Conservation (phyloP, 2,329 filamentous ascomycete species). For the Cladophialophora psammophila region DNA sequence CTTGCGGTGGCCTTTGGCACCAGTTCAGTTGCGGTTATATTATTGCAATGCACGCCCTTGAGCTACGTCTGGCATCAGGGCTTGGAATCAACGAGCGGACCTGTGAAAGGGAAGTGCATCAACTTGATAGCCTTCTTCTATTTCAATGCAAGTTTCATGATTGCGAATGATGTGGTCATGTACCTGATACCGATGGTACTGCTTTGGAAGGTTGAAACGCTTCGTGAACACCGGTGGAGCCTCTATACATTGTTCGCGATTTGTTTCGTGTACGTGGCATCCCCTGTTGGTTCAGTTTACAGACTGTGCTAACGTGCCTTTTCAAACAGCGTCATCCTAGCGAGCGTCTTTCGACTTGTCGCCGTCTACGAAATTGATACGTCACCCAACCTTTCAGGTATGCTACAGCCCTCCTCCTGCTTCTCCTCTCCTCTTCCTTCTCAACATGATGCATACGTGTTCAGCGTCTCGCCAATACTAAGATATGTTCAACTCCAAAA, state of each 20-base stretch:
- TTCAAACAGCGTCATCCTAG: slow-evolving; percentile 28
- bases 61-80: slow-evolving; percentile 20
- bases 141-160: slow-evolving; percentile 34
- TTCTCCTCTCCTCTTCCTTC: background rate
- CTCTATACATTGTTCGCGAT: slow-evolving; percentile 32
- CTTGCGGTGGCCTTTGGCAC: slow-evolving; percentile 29
- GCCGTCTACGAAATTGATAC: slow-evolving; percentile 27
- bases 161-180: slow-evolving; percentile 34
- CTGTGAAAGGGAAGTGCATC: slow-evolving; percentile 26
- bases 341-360: slow-evolving; percentile 33
- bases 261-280: slow-evolving; percentile 30
- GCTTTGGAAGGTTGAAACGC: slow-evolving; percentile 34
- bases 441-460: background rate
- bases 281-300: background rate
- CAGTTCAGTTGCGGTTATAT: slow-evolving; percentile 32
- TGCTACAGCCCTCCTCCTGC: background rate
- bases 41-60: slow-evolving; percentile 32
- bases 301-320: slow-evolving; percentile 5
- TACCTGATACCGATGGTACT: slow-evolving; percentile 33
- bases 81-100: slow-evolving; percentile 1
- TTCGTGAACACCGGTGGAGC: slow-evolving; percentile 29
- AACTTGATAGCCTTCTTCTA: slow-evolving; percentile 34
- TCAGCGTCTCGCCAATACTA: background rate
- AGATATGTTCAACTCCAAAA: background rate
- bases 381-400: slow-evolving; percentile 29